Percentiles rank a stretch among this genome's conserved stretches.
phyloP scores from a whole-genome alignment of 1,139 yeast species.

The Taiozyma onychis region DNA sequence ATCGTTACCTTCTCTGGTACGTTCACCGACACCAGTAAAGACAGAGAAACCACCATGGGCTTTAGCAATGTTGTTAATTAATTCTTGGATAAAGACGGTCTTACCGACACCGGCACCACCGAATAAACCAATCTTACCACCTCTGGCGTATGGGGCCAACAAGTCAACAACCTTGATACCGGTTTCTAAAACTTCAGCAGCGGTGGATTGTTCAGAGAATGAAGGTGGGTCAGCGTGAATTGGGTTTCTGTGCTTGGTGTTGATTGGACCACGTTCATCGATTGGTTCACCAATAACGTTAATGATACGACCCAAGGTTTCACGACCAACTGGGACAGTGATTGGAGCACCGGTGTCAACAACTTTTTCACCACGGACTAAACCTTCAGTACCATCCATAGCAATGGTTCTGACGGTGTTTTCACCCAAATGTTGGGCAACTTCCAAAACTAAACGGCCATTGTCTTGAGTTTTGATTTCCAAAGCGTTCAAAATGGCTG shows the following conservation, averaged over 20 bases:
- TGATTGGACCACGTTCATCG: constrained; percentile 99
- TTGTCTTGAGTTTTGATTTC: constrained; percentile 68
- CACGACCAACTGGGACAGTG: constrained; percentile 98
- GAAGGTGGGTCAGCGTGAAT: constrained; percentile 97
- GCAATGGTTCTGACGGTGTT: constrained; percentile 99
- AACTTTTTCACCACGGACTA: constrained; percentile 94
- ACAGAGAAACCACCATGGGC: constrained; percentile 99
- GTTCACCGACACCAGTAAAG: constrained; percentile 99
- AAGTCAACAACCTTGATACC: constrained; percentile 99
- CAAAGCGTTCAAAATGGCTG: constrained; percentile 95
- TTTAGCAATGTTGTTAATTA: constrained; percentile 99
- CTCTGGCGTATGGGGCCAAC: constrained; percentile 99
- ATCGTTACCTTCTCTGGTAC: constrained; percentile 99
- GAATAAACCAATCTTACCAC: constrained; percentile 99
- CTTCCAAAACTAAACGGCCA: constrained; percentile 84
- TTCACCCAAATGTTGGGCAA: constrained; percentile 99
- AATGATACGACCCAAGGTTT: constrained; percentile 96
- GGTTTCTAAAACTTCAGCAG: constrained; percentile 97
- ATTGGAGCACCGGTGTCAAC: constrained; percentile 97
- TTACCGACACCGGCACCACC: constrained; percentile 99
- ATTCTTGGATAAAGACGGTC: constrained; percentile 99
- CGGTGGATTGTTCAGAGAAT: constrained; percentile 94
- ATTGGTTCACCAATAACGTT: constrained; percentile 99
- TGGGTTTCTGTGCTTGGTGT: constrained; percentile 88
- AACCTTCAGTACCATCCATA: constrained; percentile 99